phyloP scores from a whole-genome alignment of 495 filamentous ascomycete genomes.

The Penicillium arizonense region DNA sequence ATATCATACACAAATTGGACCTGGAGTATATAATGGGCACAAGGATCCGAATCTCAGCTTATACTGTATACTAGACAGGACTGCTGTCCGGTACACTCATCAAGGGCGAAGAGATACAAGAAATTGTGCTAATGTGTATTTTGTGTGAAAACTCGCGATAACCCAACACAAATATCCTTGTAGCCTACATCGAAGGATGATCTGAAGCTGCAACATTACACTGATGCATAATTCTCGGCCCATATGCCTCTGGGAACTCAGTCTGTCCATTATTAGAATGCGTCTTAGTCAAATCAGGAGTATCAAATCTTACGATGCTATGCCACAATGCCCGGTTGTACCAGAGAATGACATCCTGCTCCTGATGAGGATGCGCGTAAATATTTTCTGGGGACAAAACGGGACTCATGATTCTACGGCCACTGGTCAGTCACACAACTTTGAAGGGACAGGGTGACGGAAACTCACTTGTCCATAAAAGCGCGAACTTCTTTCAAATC shows the following conservation, averaged over 20 bases:
- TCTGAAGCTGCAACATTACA: slow-evolving; percentile 28
- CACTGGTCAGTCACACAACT: slow-evolving; percentile 11
- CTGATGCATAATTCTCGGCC: slow-evolving; percentile 27
- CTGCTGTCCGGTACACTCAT: no score
- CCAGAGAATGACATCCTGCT: slow-evolving; percentile 32
- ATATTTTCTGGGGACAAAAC: slow-evolving; percentile 23
- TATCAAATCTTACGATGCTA: slow-evolving; percentile 16
- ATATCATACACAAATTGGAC: no score
- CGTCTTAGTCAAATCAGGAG: no score
- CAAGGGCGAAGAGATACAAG: no score
- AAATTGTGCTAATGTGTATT: no score
- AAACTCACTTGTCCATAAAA: neutral
- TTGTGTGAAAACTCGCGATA: no score
- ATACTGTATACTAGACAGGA: no score
- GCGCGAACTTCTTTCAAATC: slow-evolving; percentile 18
- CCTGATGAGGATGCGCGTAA: slow-evolving; percentile 26
- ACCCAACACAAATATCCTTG: no score
- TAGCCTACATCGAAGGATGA: slow-evolving; percentile 9
- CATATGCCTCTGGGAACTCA: slow-evolving; percentile 24
- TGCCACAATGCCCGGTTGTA: slow-evolving; percentile 30
- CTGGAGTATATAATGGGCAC: no score
- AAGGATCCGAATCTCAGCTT: no score
- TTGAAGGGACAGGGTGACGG: neutral
- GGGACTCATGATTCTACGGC: slow-evolving; percentile 22
- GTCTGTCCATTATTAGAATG: slow-evolving; percentile 10